Evolutionary conservation across 768 basidiomycete species (phyloP), one percentile per base, ranked within the genome.

Genomic region (Termitomyces sp.): DNA sequence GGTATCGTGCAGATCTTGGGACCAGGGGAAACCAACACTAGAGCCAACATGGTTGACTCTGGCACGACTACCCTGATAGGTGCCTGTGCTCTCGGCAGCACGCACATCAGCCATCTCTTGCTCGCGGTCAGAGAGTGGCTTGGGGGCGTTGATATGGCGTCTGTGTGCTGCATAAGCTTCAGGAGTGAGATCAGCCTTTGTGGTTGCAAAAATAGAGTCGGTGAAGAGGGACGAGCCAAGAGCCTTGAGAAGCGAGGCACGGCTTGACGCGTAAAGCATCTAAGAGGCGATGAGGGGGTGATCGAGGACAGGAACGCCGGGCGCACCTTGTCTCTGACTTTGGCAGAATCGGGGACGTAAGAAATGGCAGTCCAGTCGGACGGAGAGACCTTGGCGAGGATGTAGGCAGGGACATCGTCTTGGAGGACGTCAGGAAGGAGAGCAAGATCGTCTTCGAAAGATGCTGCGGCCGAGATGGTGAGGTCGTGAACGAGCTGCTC

Each of bases 211-310:
- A n/a, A 94, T 72, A 37, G 81, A 78, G 68, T 90, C 86, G 3
- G 80, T 80, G 70, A 94, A 91, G 33, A 82, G 69, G 18, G 83
- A 75, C 2, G 92, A 86, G 45, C 91, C 91, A 4, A 95, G 78
- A n/a, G 80, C 75, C 69, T 83, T 91, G 29, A 85, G 77, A 22
- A 94, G 77, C 18, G 85, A 78, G 24, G 77, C 76, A 45, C 91
- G 84, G 1, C 87, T 86, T 3, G 92, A 87, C 22, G 93, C 91
- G 70, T 94, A 94, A 34, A 95, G 76, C 92, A 94, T 95, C 91
- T 94, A 56, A 16, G 37, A 39, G 50, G 44, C 24, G 62, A 44
- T 54, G 52, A 44, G 33, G 20, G 49, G n/a, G 39, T 18, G 31
- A 37, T 50, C 55, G 46, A 34, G 44, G 34, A 60, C 50, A 44